Evolutionary conservation across 148 eudicot genomes (phyloP).

Genomic region (Fagopyrum esculentum): DNA sequence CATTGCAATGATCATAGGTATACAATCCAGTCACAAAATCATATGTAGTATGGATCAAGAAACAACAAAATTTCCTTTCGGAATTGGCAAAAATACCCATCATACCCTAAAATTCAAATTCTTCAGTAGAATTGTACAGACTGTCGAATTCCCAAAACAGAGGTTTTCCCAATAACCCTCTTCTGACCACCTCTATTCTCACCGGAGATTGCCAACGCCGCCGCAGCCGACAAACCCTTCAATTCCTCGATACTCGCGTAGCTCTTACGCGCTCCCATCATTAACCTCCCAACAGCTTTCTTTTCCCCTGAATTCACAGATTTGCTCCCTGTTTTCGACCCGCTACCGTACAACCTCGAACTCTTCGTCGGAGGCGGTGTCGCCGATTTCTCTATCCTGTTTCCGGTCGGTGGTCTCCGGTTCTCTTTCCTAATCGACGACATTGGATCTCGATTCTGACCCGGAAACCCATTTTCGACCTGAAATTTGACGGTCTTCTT

Average conservation of each 20-base stretch:
- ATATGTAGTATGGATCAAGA: neutral
- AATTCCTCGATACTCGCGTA: conserved; percentile 66
- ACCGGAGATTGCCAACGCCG: conserved; percentile 49
- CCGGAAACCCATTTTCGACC: conserved; percentile 18
- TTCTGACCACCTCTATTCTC: conserved; percentile 31
- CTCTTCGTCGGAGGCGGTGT: conserved; percentile 39
- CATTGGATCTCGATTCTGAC: conserved; percentile 42
- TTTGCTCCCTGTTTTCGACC: conserved; percentile 35
- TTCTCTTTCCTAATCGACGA: conserved; percentile 65
- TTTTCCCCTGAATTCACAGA: conserved; percentile 48
- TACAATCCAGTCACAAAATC: neutral
- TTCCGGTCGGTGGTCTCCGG: conserved; percentile 37
- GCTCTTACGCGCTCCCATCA: conserved; percentile 55
- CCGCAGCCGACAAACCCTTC: conserved; percentile 51
- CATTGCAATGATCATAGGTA: neutral
- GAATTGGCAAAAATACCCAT: neutral
- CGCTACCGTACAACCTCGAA: conserved; percentile 31
- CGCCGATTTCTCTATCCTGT: conserved; percentile 22
- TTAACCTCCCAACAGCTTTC: conserved; percentile 24
- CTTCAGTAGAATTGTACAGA: neutral
- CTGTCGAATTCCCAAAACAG: conserved; percentile 33
- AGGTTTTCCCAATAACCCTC: conserved; percentile 15
- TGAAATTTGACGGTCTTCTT: conserved; percentile 49
- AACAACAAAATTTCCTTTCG: neutral
- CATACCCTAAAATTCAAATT: neutral